Evolutionary conservation across 225 moss, liverwort and hornwort species (phyloP), one percentile per base, ranked within the genome.

Genomic region (Asterella californica): DNA sequence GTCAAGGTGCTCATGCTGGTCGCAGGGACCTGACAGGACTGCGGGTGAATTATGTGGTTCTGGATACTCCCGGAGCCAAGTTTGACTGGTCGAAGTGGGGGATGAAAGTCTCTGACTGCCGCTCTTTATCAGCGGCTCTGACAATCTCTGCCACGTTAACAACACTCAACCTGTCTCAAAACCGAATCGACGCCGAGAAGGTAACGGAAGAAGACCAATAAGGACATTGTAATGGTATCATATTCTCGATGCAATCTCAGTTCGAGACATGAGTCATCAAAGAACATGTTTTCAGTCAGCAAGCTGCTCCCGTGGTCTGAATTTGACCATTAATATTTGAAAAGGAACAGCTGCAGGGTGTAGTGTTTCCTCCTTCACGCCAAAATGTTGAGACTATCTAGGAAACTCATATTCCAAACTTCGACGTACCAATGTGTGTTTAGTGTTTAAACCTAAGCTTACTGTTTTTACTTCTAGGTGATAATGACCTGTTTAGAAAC

Each of bases 51-150:
- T 97, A 92, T 68, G 94, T 93, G 48, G 76, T 90, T 47, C 88
- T 91, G 37, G 70, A 79, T 22, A 34, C 55, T 15, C 80, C 84
- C 79, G 76, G 90, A 50, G 83, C 89, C 87, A 83, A 85, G 79
- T 97, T 94, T 53, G 87, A 94, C 78, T 84, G 83, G n/a, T 78
- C 81, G 64, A 74, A 80, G 11, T 90, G 89, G 89, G 93, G 97
- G 74, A 97, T 94, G 83, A 57, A 83, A 46, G 79, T 84, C 7
- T 97, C 97, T 0, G 93, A 94, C 80, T 97, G 97, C 79, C 0
- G 89, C 29, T 93, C 97, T 32, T 76, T 97, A 76, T 53, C 90
- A 1, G 70, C 92, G 64, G 88, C 91, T 22, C 89, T 93, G 53
- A 90, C 88, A 0, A 83, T 88, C 12, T 83, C 94, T 10, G 6